Evolutionary conservation across 352 stramenopile genomes (phyloP), one percentile per base, ranked within the genome.

Genomic region (Halophytophthora polymorphica): DNA sequence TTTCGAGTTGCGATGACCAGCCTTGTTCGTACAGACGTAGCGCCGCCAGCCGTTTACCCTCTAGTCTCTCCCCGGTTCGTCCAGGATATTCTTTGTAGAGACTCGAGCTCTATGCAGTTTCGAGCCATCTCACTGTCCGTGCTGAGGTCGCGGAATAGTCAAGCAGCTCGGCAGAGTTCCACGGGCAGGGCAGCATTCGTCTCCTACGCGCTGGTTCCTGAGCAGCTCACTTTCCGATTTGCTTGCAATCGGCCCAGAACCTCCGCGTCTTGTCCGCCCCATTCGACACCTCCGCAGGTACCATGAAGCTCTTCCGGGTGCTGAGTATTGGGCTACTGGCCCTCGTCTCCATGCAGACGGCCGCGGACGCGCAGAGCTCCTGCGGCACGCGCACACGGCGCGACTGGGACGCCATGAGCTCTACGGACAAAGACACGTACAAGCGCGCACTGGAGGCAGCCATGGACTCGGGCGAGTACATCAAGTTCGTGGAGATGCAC

Each of bases 401-500:
- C 10, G 34, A 58, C 33, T 76, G 66, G 66, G 51, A 63, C 14
- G 17, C 46, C 19, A 42, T 69, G 15, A 42, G 58, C 13, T 14
- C 17, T 0, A 31, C 6, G 2, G 63, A 76, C 13, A 52, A 76
- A 36, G 39, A 28, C 5, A 48, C 54, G 7, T 77, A 71, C 50
- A 55, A 66, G 21, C 37, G 45, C 7, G 67, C 67, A 17, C 19
- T 77, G 13, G 42, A 49, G 8, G n/a, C 51, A 3, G 29, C 66
- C 29, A 77, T 77, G 63, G 61, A 68, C 43, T 63, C 42, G 0
- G 67, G 67, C 12, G 50, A 45, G 21, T 72, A 67, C 50, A 53
- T 56, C 21, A 61, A 69, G 47, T 72, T 73, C 42, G 42, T 76
- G 21, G 58, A 64, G 43, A 66, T 76, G 45, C 66, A 76, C 56